Conservation (phyloP, 331 rosid genomes). For the Malus hybrid region DNA sequence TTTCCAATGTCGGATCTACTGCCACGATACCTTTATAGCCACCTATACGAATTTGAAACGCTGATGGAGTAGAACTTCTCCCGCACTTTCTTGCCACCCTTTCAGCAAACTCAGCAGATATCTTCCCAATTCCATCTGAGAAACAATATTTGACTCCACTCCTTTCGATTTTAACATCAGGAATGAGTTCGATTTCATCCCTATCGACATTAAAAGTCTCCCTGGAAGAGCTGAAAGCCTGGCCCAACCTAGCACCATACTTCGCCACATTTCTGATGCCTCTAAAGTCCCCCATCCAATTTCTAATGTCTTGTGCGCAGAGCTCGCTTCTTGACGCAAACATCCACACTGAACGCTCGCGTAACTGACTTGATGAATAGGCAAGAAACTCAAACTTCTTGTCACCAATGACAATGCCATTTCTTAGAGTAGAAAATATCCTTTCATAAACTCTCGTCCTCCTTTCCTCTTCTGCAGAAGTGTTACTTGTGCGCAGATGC, state of each 20-base stretch:
- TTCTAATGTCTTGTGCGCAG: slow-evolving; percentile 21
- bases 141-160: slow-evolving; percentile 11
- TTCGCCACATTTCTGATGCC: slow-evolving; percentile 31
- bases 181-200: slow-evolving; percentile 18
- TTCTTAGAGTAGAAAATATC: slow-evolving; percentile 13
- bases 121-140: slow-evolving; percentile 48
- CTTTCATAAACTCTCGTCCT: slow-evolving; percentile 26
- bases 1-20: slow-evolving; percentile 28
- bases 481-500: neutral
- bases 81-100: slow-evolving; percentile 34
- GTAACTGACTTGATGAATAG: slow-evolving; percentile 25
- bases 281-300: slow-evolving; percentile 39
- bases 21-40: slow-evolving; percentile 48
- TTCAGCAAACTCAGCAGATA: slow-evolving; percentile 23
- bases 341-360: slow-evolving; percentile 41
- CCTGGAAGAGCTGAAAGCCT: neutral
- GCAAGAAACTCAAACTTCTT: slow-evolving; percentile 46
- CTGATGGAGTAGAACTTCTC: slow-evolving; percentile 21
- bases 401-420: slow-evolving; percentile 32
- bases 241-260: slow-evolving; percentile 29
- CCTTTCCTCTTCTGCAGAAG: neutral
- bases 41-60: slow-evolving; percentile 36
- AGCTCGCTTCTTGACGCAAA: slow-evolving; percentile 38
- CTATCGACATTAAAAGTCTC: slow-evolving; percentile 15
- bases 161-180: slow-evolving; percentile 22